Conservation (phyloP, 2,329 filamentous ascomycete genomes). For the Botryotinia globosa region DNA sequence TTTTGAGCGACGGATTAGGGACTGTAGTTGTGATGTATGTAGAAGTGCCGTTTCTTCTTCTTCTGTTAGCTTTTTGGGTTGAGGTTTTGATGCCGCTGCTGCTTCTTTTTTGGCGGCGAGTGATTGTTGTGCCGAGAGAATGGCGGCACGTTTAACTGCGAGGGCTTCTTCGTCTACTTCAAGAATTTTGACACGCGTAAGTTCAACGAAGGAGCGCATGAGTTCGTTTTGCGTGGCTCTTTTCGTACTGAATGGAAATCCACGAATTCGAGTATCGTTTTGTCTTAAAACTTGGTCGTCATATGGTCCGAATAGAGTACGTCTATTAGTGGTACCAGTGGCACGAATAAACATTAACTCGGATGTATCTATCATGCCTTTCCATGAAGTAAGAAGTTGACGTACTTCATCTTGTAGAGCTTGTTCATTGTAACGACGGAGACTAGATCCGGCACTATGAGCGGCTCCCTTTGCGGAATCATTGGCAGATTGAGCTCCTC, state of each 20-base stretch:
- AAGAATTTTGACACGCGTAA: conserved; percentile 84
- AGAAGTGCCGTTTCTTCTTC: conserved; percentile 79
- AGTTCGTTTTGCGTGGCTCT: conserved; percentile 91
- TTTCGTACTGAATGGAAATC: conserved; percentile 90
- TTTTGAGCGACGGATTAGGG: conserved; percentile 84
- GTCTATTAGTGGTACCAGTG: conserved; percentile 79
- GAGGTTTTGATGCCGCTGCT: conserved; percentile 44
- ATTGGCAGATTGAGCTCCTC: conserved; percentile 90
- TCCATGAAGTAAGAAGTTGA: conserved; percentile 79
- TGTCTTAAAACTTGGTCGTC: conserved; percentile 79
- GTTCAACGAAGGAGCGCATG: conserved; percentile 89
- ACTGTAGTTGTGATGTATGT: conserved; percentile 86
- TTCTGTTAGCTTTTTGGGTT: conserved; percentile 63
- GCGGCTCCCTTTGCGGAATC: conserved; percentile 92
- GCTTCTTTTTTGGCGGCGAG: conserved; percentile 46
- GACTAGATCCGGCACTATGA: conserved; percentile 85
- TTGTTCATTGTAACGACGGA: conserved; percentile 92
- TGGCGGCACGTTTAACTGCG: conserved; percentile 47
- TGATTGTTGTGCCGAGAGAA: conserved; percentile 46
- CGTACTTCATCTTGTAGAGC: conserved; percentile 88
- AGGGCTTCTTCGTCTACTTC: conserved; percentile 69
- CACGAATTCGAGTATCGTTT: conserved; percentile 76
- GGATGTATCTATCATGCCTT: conserved; percentile 74
- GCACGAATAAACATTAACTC: conserved; percentile 87
- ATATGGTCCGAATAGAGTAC: conserved; percentile 87